Evolutionary conservation across 148 eudicot species (phyloP), one percentile per base, ranked within the genome.

Genomic region (Hydrangea macrophylla): DNA sequence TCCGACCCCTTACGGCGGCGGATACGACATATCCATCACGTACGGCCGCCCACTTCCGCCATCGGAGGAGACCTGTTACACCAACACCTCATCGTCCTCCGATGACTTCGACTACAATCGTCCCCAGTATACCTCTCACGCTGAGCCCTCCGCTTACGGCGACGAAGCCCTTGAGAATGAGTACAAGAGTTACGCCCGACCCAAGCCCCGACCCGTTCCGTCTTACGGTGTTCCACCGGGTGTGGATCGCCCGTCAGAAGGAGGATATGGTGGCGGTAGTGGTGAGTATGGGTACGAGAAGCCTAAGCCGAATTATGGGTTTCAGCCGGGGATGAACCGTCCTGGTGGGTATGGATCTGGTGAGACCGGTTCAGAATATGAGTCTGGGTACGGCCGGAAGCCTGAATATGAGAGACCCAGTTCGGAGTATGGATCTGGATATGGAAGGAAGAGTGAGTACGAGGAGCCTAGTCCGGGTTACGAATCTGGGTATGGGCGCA

Each of bases 21-120:
- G 98, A 0, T 90, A 93, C 88, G 95, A 90, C 78, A 88, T 88
- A 13, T 2, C 65, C 13, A 66, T 86, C 39, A 82, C 88, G 58
- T 93, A 84, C 81, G 96, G 98, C 75, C 96, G 92, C 33, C 83
- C 98, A 15, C 79, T 93, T 25, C 72, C 85, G 1, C 90, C 95
- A 0, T 88, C 87, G 26, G 88, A 88, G 0, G 87, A 84, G 20
- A 93, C 45, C 62, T 93, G 98, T 83, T 90, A 93, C 84, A 78
- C 87, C 50, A 80, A 74, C 30, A 73, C 90, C 73, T 73, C 91
- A 45, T 67, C 91, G 2, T 56, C 74, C 36, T 31, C 74, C 59
- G 73, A 55, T 6, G 74, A 55, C 13, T 81, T 81, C 60, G 98
- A 90, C 64, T 85, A 86, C 73, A 84, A 85, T 18, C 87, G 92